Evolutionary conservation across 1,139 yeast species (phyloP).

Genomic region (Yamadazyma dendronema): DNA sequence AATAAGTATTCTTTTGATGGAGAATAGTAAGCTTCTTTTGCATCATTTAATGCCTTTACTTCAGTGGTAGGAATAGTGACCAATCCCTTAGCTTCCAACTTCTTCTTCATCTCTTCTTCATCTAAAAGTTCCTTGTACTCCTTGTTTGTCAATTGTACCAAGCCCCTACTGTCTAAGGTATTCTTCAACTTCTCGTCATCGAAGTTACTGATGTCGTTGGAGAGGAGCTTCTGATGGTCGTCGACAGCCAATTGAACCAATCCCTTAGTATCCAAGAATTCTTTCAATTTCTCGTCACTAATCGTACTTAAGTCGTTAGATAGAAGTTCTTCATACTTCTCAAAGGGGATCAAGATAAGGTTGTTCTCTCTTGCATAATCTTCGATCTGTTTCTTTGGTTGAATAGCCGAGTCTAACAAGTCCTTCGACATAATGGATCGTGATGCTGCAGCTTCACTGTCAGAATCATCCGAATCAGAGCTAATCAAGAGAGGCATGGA

Average conservation of each 20-base stretch:
- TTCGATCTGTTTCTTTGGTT: slow-evolving; percentile 27
- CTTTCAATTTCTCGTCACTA: slow-evolving; percentile 22
- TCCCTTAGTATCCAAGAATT: slow-evolving; percentile 26
- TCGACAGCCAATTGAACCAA: slow-evolving; percentile 28
- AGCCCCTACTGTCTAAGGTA: slow-evolving; percentile 26
- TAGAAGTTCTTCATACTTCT: slow-evolving; percentile 40
- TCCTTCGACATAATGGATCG: slow-evolving; percentile 23
- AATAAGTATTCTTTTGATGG: slow-evolving; percentile 22
- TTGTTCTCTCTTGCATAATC: slow-evolving; percentile 50
- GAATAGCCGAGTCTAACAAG: slow-evolving; percentile 15
- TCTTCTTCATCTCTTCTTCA: slow-evolving; percentile 35
- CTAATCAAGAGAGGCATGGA: slow-evolving; percentile 28
- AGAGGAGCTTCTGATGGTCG: slow-evolving; percentile 38
- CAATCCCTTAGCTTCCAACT: slow-evolving; percentile 31
- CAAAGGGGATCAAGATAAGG: slow-evolving; percentile 38
- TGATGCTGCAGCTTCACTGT: slow-evolving; percentile 19
- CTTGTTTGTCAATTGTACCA: slow-evolving; percentile 21
- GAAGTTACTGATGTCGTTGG: slow-evolving; percentile 23
- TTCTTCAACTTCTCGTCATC: slow-evolving; percentile 23
- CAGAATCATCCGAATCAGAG: slow-evolving; percentile 42
- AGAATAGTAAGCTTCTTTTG: slow-evolving; percentile 12
- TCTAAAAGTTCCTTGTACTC: slow-evolving; percentile 29
- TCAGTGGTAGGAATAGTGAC: slow-evolving; percentile 31
- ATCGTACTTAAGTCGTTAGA: slow-evolving; percentile 23
- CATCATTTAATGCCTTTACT: slow-evolving; percentile 16